Evolutionary conservation across 352 stramenopile genomes (phyloP), one percentile per base, ranked within the genome.

Genomic region (Phytophthora palmivora): DNA sequence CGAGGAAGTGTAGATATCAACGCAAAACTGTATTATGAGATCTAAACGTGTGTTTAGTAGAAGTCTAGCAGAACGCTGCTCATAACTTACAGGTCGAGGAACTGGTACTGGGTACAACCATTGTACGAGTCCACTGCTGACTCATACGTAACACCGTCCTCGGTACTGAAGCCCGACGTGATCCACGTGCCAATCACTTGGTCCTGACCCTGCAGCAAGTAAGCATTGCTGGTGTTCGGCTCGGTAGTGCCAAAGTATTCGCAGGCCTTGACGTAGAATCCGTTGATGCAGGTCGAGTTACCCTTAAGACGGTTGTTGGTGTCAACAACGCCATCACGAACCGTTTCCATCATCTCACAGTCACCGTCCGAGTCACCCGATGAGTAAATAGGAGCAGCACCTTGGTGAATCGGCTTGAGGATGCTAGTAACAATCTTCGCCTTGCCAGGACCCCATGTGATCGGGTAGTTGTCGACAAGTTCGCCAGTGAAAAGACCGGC

Each of bases 131-230:
- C 49, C 19, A 76, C 70, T 38, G 56, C 73, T 4, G 76, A 79
- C 33, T 47, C 65, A 67, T 82, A 85, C 30, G 43, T 58, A n/a
- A 58, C 38, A 18, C 78, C 78, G 51, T 87, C 74, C 34, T 57
- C 75, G 26, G 75, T 85, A 7, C 59, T 75, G 63, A 76, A 87
- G 19, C 78, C 75, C 8, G 73, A 78, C 10, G 67, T 66, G 60
- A 87, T 87, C 78, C 75, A 87, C 41, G 75, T 78, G 16, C 78
- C 75, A 32, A 84, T 67, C 3, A 34, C 53, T 57, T 81, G 83
- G 63, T 85, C 73, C 56, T 87, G 75, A 33, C 78, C 78, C 57
- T 87, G 78, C 15, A 87, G 52, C 38, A 87, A 41, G 55, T 82
- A 87, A 30, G 60, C 37, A 67, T 81, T 84, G 34, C 71, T 73